These are phyloP conservation scores for Pestalotiopsis sp. DNA, from an alignment of 2,329 filamentous ascomycete species.

Conservation along the genomic window DNA sequence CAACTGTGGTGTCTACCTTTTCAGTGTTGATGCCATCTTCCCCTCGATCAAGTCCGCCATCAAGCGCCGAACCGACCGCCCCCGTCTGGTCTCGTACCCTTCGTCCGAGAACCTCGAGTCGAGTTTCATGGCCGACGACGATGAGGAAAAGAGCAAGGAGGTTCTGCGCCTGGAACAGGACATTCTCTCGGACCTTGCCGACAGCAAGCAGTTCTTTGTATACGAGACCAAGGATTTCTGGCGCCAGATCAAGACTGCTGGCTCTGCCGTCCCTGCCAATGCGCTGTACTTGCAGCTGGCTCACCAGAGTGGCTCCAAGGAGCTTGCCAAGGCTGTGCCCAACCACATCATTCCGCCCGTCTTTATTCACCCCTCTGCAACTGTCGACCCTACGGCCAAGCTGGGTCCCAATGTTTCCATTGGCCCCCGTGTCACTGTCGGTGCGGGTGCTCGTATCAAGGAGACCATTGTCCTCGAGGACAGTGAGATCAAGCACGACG, in stretches of 20 bases:
- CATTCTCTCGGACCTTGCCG: conserved; percentile 91
- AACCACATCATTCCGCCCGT: conserved; percentile 84
- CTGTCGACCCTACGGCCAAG: conserved; percentile 92
- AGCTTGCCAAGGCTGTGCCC: conserved; percentile 80
- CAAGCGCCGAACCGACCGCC: conserved; percentile 90
- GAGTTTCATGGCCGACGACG: conserved; percentile 61
- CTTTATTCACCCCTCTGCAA: conserved; percentile 90
- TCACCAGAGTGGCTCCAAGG: conserved; percentile 77
- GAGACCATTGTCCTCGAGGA: conserved; percentile 96
- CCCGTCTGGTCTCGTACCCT: conserved; percentile 90
- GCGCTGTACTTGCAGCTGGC: conserved; percentile 96
- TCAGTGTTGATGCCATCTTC: conserved; percentile 94
- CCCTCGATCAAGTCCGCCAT: conserved; percentile 92
- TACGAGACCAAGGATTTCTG: conserved; percentile 99
- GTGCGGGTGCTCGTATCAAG: conserved; percentile 88
- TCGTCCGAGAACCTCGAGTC: conserved; percentile 90
- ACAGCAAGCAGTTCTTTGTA: conserved; percentile 97
- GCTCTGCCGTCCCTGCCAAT: conserved; percentile 94
- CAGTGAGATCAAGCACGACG: conserved; percentile 93
- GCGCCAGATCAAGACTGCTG: conserved; percentile 99
- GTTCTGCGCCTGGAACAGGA: conserved; percentile 96
- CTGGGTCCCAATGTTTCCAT: conserved; percentile 96
- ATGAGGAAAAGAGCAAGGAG: conserved; percentile 75
- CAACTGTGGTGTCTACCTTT: conserved; percentile 99
- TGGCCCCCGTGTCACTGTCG: conserved; percentile 83